phyloP scores from a whole-genome alignment of 371 early-diverging fungal species.

The Thermomucor indicae-seudaticae region DNA sequence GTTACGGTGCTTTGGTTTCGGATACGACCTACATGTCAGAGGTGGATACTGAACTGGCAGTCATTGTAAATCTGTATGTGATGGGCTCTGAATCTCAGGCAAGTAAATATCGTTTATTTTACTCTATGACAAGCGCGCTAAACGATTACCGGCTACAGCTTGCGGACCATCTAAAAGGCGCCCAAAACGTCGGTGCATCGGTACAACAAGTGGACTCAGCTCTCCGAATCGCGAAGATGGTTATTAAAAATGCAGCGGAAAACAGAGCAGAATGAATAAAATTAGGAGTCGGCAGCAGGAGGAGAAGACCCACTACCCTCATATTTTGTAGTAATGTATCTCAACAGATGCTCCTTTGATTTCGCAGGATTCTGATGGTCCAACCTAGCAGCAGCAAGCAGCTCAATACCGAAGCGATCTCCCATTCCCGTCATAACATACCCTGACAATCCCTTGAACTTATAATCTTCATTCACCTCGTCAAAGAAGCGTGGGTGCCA shows the following conservation, averaged over 20 bases:
- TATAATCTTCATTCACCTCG: constrained; percentile 22
- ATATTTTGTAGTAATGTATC: constrained; percentile 8
- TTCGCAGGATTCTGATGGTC: constrained; percentile 9
- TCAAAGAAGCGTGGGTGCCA: constrained; percentile 55
- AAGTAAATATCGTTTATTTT: neutral
- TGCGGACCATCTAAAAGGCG: constrained; percentile 1
- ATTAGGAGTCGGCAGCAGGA: no score
- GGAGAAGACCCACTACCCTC: no score
- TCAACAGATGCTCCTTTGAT: constrained; percentile 5
- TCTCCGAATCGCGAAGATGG: neutral
- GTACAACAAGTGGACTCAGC: neutral
- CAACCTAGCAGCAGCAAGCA: neutral
- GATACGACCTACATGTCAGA: neutral
- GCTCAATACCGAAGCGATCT: neutral
- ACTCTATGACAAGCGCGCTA: no score
- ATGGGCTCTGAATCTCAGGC: neutral
- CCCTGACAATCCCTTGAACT: constrained; percentile 15
- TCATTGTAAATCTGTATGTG: neutral
- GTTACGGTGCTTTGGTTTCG: neutral
- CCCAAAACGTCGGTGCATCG: neutral
- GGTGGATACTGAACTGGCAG: neutral
- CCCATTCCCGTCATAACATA: constrained; percentile 2
- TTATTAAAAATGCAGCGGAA: no score
- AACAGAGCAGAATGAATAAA: no score
- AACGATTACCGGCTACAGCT: neutral